phyloP scores from a whole-genome alignment of 306 rosid species.

The Datisca glomerata region DNA sequence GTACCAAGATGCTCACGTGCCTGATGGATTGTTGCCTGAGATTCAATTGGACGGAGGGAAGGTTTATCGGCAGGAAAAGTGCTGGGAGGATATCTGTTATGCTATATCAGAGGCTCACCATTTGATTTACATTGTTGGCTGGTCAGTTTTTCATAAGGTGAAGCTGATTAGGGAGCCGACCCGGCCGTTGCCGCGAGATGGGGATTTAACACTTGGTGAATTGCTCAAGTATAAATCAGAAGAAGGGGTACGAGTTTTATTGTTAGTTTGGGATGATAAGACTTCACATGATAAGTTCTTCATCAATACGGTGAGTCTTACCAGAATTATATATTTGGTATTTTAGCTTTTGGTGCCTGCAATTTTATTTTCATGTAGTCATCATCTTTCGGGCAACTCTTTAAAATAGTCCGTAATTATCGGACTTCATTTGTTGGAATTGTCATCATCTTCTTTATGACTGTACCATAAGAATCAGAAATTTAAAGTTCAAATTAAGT shows the following conservation, averaged over 20 bases:
- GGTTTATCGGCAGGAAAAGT: constrained; percentile 36
- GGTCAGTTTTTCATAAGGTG: constrained; percentile 77
- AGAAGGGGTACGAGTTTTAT: constrained; percentile 78
- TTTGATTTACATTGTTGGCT: constrained; percentile 65
- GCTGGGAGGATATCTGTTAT: constrained; percentile 93
- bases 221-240: constrained; percentile 85
- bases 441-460: too few species aligned
- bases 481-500: too few species aligned
- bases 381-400: constrained; percentile 3
- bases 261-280: constrained; percentile 91
- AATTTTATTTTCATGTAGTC: background rate
- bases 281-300: constrained; percentile 58
- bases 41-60: constrained; percentile 45
- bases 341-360: background rate
- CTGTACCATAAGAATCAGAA: too few species aligned
- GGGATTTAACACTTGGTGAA: constrained; percentile 70
- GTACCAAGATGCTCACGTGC: constrained; percentile 84
- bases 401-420: background rate
- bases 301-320: constrained; percentile 45
- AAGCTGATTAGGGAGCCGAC: constrained; percentile 62
- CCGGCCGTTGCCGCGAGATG: constrained; percentile 52
- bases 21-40: constrained; percentile 24
- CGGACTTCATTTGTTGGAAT: too few species aligned
- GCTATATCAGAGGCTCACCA: constrained; percentile 92
- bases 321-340: background rate